These are phyloP conservation scores for Graphium sp. DNA, from an alignment of 2,329 filamentous ascomycete genomes.

Conservation along the genomic window DNA sequence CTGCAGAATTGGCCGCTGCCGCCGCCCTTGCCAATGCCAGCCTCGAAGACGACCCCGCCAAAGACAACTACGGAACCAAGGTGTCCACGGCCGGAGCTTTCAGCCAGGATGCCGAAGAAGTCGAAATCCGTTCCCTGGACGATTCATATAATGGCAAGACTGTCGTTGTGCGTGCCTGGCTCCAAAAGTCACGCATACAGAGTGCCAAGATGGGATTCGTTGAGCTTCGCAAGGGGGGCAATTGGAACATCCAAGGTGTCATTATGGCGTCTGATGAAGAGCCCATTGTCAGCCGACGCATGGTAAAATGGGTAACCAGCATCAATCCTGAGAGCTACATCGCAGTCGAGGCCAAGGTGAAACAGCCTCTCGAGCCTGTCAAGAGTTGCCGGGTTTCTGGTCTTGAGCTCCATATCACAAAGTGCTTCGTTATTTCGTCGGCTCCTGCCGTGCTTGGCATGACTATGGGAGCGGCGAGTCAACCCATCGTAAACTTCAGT, in stretches of 20 bases:
- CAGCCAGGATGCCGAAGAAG: slow-evolving; percentile 37
- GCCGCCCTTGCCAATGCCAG: slow-evolving; percentile 52
- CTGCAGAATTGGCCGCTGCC: slow-evolving; percentile 59
- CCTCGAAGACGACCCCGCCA: slow-evolving; percentile 50
- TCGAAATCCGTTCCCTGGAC: slow-evolving; percentile 45
- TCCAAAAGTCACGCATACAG: slow-evolving; percentile 79
- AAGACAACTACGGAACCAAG: slow-evolving; percentile 64
- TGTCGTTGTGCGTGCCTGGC: slow-evolving; percentile 61
- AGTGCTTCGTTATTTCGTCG: slow-evolving; percentile 61
- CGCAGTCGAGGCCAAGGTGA: slow-evolving; percentile 61
- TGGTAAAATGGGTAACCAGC: slow-evolving; percentile 80
- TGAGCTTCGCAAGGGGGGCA: slow-evolving; percentile 60
- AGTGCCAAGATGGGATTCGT: slow-evolving; percentile 85
- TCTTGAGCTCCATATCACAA: slow-evolving; percentile 76
- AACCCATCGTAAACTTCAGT: slow-evolving; percentile 38
- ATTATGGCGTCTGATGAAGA: slow-evolving; percentile 58
- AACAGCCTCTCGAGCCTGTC: slow-evolving; percentile 72
- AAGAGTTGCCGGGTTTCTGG: slow-evolving; percentile 70
- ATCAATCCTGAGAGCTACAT: slow-evolving; percentile 72
- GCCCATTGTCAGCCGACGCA: slow-evolving; percentile 55
- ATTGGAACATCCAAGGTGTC: slow-evolving; percentile 71
- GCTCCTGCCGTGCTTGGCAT: slow-evolving; percentile 40
- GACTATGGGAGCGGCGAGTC: slow-evolving; percentile 36
- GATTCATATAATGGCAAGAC: slow-evolving; percentile 51
- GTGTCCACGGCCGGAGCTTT: no score